A percentile compares a stretch with the other conserved stretches of the same genome.
Evolutionary conservation across 2,329 filamentous ascomycete species (phyloP).

Genomic region (Chaetomiaceae sp.): DNA sequence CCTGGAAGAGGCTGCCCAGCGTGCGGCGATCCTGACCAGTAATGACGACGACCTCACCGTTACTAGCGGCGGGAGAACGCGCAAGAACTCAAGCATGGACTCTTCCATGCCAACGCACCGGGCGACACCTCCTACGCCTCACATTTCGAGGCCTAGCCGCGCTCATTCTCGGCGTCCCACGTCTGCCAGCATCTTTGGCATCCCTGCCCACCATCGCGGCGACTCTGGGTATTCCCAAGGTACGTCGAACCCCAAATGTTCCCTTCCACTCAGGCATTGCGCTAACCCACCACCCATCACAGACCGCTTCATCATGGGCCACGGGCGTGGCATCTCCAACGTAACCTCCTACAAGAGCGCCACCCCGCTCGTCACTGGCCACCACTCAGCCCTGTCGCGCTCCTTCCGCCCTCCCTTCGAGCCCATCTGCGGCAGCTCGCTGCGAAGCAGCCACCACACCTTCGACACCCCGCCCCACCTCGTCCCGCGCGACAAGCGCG

Average conservation of each 20-base stretch:
- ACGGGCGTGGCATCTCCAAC: background rate
- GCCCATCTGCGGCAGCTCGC: background rate
- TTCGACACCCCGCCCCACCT: slow-evolving; percentile 9
- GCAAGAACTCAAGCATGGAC: slow-evolving; percentile 19
- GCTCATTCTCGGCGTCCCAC: slow-evolving; percentile 12
- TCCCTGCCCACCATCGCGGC: background rate
- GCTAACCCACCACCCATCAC: background rate
- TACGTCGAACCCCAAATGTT: background rate
- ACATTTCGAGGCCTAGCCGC: slow-evolving; percentile 15
- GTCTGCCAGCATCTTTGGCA: slow-evolving; percentile 5
- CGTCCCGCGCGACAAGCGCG: slow-evolving; percentile 14
- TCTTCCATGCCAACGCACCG: slow-evolving; percentile 17
- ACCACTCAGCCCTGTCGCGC: background rate
- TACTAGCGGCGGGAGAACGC: slow-evolving; percentile 19
- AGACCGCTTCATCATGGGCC: background rate
- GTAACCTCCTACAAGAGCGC: slow-evolving; percentile 4
- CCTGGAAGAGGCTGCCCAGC: slow-evolving; percentile 30
- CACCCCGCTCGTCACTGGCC: background rate
- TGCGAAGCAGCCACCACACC: background rate
- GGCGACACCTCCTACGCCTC: slow-evolving; percentile 19
- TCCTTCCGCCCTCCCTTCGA: background rate
- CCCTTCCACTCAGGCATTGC: background rate
- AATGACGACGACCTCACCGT: slow-evolving; percentile 24
- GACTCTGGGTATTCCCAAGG: slow-evolving; percentile 5
- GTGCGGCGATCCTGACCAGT: slow-evolving; percentile 25